Percentiles rank a stretch among this genome's conserved stretches.
Conservation (phyloP, 139 green algal species). For the Coelastrella sp. region DNA sequence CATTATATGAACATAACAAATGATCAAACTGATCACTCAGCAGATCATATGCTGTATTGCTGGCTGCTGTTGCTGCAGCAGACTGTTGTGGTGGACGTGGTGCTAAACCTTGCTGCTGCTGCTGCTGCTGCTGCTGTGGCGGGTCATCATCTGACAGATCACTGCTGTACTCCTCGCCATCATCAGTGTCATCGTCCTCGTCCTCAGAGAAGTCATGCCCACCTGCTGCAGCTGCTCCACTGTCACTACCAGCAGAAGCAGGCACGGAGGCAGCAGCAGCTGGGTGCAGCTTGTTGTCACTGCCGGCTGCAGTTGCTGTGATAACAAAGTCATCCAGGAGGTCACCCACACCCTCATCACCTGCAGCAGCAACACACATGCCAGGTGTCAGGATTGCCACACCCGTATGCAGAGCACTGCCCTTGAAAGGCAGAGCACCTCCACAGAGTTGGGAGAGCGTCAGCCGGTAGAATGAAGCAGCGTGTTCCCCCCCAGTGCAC, state of each 20-base stretch:
- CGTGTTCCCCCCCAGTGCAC: no score
- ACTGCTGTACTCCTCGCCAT: slow-evolving; percentile 19
- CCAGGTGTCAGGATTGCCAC: not conserved
- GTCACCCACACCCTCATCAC: slow-evolving; percentile 26
- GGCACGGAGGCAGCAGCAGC: slow-evolving; percentile 11
- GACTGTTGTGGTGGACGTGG: not conserved
- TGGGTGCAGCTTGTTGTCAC: not conserved
- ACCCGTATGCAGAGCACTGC: not conserved
- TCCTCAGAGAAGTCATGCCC: not conserved
- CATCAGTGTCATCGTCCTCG: slow-evolving; percentile 1
- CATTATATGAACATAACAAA: slow-evolving; percentile 43
- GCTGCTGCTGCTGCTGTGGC: slow-evolving; percentile 42
- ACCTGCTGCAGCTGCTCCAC: not conserved
- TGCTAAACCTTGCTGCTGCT: not conserved
- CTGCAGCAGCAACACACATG: not conserved
- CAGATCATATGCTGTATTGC: slow-evolving; percentile 9
- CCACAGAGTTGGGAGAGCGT: no score
- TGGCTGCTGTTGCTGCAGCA: slow-evolving; percentile 26
- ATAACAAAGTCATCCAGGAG: slow-evolving; percentile 47
- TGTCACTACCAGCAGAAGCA: not conserved
- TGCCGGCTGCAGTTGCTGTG: not conserved
- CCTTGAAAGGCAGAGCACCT: no score
- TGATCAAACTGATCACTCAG: slow-evolving; percentile 51
- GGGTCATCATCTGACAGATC: slow-evolving; percentile 18
- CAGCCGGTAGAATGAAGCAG: no score